Percentiles rank a stretch among this genome's conserved stretches.
phyloP scores from a whole-genome alignment of 176 grass and related monocot species.

The Rhynchospora pubera region DNA sequence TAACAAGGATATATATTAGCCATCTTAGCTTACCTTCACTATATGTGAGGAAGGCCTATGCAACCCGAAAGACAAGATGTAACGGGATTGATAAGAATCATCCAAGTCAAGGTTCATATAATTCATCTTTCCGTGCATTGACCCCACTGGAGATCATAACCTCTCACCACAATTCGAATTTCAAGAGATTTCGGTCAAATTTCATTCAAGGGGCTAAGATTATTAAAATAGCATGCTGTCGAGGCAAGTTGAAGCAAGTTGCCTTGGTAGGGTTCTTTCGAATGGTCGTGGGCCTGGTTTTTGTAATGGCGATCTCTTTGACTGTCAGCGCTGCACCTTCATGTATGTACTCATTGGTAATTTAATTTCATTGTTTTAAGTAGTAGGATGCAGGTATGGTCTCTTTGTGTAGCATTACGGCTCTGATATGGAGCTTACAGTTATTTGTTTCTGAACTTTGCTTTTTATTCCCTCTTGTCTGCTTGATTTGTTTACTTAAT shows the following conservation, averaged over 20 bases:
- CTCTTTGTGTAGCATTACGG: not conserved
- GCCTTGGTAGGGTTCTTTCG: constrained; percentile 33
- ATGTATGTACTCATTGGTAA: constrained; percentile 36
- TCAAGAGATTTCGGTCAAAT: constrained; percentile 18
- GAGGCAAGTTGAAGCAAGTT: constrained; percentile 32
- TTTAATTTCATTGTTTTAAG: constrained; percentile 2
- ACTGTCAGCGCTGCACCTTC: constrained; percentile 38
- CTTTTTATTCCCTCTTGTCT: not conserved
- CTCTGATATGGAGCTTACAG: not conserved
- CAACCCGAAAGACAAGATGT: constrained; percentile 20
- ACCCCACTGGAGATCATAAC: constrained; percentile 20
- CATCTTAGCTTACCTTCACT: not conserved
- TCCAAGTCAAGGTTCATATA: not conserved
- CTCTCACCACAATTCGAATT: constrained; percentile 30
- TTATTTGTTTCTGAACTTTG: not conserved
- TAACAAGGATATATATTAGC: not conserved
- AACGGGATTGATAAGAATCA: not conserved
- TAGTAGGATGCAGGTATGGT: not conserved
- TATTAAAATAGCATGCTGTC: not conserved
- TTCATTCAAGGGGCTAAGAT: constrained; percentile 20
- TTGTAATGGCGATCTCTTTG: constrained; percentile 47
- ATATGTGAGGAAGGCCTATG: not conserved
- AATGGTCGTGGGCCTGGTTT: constrained; percentile 34
- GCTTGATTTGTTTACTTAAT: no score
- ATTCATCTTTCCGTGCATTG: not conserved